Evolutionary conservation across 352 stramenopile species (phyloP), one percentile per base, ranked within the genome.

Genomic region (Pythium sukuiense): DNA sequence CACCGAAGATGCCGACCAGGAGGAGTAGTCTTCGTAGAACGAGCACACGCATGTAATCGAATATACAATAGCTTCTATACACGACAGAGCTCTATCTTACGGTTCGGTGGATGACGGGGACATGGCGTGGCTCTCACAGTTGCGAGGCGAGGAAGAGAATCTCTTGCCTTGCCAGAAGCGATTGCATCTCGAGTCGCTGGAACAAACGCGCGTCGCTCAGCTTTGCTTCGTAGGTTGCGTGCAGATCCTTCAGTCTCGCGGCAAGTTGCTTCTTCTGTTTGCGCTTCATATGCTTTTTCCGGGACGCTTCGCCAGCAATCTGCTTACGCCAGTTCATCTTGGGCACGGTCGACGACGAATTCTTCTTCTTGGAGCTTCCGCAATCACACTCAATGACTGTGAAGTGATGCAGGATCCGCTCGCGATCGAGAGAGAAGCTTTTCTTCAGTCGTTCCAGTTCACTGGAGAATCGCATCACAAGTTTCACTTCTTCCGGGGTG

Each of bases 241-340:
- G 27, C 2, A 72, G 45, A 14, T 72, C 65, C 16, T 58, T 49
- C 16, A 72, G 30, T 30, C 86, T 82, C 14, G 69, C 65, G 26
- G 69, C 76, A 24, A 91, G 71, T 45, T 83, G 80, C 57, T 90
- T 88, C 61, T 89, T 91, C 32, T 89, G 76, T 0, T 83, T 82
- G 39, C 82, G 80, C 57, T 90, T 88, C 52, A 92, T 73, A 49
- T 93, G 80, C 57, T 91, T 90, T 63, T 76, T 76, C 61, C 85
- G 85, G 50, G 72, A 67, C 33, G 82, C 90, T 46, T 88, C 72
- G 54, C 74, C 71, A 30, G 71, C 74, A 16, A 88, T 74, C 32
- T 59, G 66, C 35, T 77, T 83, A 32, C 76, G 76, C 79, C 81
- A 93, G 71, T 88, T 87, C 24, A 73, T 41, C 54, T 52, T 69